Base-by-base conservation (phyloP, 169 alveolate genomes). In the Babesia bigemina region DNA sequence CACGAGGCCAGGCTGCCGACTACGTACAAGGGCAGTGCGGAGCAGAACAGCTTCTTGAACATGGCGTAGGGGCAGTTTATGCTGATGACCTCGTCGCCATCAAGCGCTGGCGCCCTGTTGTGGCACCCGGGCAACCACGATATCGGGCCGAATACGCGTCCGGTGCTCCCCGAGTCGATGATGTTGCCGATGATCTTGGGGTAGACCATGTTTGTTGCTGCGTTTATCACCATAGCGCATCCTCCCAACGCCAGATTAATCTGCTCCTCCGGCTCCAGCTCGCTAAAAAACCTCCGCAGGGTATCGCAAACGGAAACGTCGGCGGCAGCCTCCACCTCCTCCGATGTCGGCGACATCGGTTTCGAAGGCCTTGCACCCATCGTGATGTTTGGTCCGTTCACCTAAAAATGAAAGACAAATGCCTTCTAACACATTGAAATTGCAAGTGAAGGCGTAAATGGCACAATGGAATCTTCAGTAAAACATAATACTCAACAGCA, bases 131-230 rank as follows among this genome's bases (percentile, higher is more conserved):
- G 29, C 14, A 17, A 16, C 76, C 76, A 67, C 12, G 53, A 45
- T 3, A 16, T 19, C 10, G 47, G 24, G n/a, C 66, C 61, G 11
- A 22, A 28, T 14, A 56, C 52, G 24, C 28, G 29, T 17, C 82
- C 79, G 28, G 75, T 60, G 48, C 72, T 72, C 11, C 79, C 66
- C 22, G 88, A 63, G 57, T 81, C 88, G 22, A 81, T 81, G 39
- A 81, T 71, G 56, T 19, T 44, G 24, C 88, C 88, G 22, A 81
- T 70, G 36, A 81, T 63, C 47, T 79, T 62, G 13, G 88, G 88
- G 50, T 72, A 81, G 33, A 57, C 29, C 85, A 81, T 71, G 69
- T 81, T 81, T 11, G 88, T 81, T 1, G 55, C 36, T 0, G 88
- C 88, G 49, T 71, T 72, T 22, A 66, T 70, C 17, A 61, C 77